Base-by-base conservation (phyloP, 1,284 basidiomycete species). In the Afroboletus lepidellus region DNA sequence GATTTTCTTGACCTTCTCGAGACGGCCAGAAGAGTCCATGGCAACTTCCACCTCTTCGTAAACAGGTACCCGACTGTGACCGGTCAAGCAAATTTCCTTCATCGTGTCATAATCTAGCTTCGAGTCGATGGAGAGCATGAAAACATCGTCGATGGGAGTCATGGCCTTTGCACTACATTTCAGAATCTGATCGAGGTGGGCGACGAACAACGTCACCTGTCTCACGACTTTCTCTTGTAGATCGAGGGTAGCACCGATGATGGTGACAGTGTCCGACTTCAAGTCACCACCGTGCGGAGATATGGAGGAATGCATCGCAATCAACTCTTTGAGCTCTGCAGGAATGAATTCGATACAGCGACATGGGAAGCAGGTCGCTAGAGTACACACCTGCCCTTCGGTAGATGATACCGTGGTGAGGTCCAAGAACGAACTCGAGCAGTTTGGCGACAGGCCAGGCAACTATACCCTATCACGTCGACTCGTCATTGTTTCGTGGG, bases 391-490 rank as follows among this genome's bases (percentile, higher is more conserved):
- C 72, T 50, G 65, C 74, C 30, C 80, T 72, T 7, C 80, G 70
- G 52, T 81, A 81, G 37, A 81, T 81, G 59, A 81, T 81, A 12
- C 79, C 84, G 53, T 84, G 83, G 55, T 85, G 83, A 2, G 75
- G 73, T 9, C 86, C 87, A 3, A 89, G 77, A 16, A 75, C 71
- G 42, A 77, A 75, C 65, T 89, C 87, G 21, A 89, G 73, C 2
- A 88, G 59, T 62, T 85, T 87, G 2, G 87, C 85, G 27, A 85
- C 80, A 0, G 94, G 93, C 85, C 89, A 96, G 2, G 92, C 81
- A 43, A 95, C 75, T 5, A 90, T 71, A 13, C 81, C 85, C 85
- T 92, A 57, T 51, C 51, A 29, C 20, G 42, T 50, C 13, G 18
- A 11, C 8, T 13, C 1, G 15, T 44, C 11, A 48, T 30, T 12